These are phyloP conservation scores for Sporisorium iseilematis-ciliati DNA, from an alignment of 1,284 basidiomycete genomes.

Conservation along the genomic window DNA sequence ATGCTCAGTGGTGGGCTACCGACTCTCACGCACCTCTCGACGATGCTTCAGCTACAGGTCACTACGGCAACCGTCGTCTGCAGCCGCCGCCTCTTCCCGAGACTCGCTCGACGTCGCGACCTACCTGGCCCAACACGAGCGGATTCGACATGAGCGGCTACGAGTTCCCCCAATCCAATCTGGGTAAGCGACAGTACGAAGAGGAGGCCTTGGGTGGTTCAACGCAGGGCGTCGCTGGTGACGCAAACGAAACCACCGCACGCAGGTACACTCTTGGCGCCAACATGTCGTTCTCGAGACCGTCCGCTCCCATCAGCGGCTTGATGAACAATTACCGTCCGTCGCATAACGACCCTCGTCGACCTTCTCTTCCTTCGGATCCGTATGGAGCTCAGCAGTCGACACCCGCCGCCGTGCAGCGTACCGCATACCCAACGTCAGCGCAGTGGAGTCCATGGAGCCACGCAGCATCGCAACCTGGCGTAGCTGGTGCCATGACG, in stretches of 20 bases:
- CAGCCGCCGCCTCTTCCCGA: slow-evolving; percentile 49
- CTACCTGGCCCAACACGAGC: slow-evolving; percentile 28
- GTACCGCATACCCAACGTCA: slow-evolving; percentile 17
- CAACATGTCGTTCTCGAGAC: slow-evolving; percentile 44
- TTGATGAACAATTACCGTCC: slow-evolving; percentile 50
- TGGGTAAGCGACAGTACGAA: slow-evolving; percentile 52
- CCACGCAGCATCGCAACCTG: slow-evolving; percentile 20
- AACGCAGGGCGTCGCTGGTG: slow-evolving; percentile 9
- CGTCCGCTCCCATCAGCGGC: slow-evolving; percentile 42
- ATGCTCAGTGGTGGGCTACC: slow-evolving; percentile 31
- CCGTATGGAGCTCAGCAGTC: slow-evolving; percentile 25
- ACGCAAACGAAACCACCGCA: slow-evolving; percentile 22
- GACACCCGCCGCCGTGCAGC: slow-evolving; percentile 16
- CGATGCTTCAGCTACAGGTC: slow-evolving; percentile 18
- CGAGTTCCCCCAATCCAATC: slow-evolving; percentile 40
- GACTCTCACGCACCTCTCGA: slow-evolving; percentile 18
- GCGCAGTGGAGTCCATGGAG: slow-evolving; percentile 40
- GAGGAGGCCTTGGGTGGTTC: slow-evolving; percentile 25
- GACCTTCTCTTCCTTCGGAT: slow-evolving; percentile 43
- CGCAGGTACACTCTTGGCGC: slow-evolving; percentile 46
- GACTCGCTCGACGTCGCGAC: slow-evolving; percentile 32
- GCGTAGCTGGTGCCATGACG: slow-evolving; percentile 23
- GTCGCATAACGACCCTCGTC: slow-evolving; percentile 35
- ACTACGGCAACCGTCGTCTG: slow-evolving; percentile 35
- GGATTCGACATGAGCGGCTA: slow-evolving; percentile 47